phyloP scores from a whole-genome alignment of 2,329 filamentous ascomycete species.

The Xylogone sp. region DNA sequence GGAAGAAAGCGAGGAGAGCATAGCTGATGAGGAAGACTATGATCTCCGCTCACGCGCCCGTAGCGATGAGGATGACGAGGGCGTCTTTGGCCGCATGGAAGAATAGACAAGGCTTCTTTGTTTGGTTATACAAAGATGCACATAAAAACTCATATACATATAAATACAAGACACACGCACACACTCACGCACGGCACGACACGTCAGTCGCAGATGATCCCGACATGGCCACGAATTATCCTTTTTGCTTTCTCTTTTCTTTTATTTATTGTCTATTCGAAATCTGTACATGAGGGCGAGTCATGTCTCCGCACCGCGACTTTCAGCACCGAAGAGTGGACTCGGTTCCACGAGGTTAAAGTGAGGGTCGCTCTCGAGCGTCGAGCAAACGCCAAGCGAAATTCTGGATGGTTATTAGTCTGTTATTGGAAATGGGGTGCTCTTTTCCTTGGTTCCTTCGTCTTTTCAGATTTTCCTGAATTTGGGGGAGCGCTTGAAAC shows the following conservation, averaged over 20 bases:
- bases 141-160: constrained; percentile 1
- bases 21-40: constrained; percentile 63
- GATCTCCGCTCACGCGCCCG: constrained; percentile 55
- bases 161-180: background rate
- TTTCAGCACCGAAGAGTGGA: constrained; percentile 68
- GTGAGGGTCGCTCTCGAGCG: constrained; percentile 58
- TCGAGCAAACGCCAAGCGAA: constrained; percentile 48
- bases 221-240: constrained; percentile 3
- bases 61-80: constrained; percentile 88
- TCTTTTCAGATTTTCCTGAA: background rate
- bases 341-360: constrained; percentile 64
- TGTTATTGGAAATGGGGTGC: constrained; percentile 3
- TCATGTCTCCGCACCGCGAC: constrained; percentile 57
- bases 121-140: constrained; percentile 11
- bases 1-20: constrained; percentile 61
- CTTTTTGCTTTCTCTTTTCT: constrained; percentile 19
- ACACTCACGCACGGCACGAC: background rate
- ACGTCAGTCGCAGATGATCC: background rate
- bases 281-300: constrained; percentile 44
- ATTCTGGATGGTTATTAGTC: constrained; percentile 4
- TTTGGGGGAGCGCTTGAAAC: constrained; percentile 12
- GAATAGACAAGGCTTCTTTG: constrained; percentile 49
- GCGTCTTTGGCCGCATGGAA: constrained; percentile 95
- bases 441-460: constrained; percentile 3
- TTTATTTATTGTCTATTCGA: constrained; percentile 10